phyloP scores from a whole-genome alignment of 2,329 filamentous ascomycete species.

The Laburnicola sp. region DNA sequence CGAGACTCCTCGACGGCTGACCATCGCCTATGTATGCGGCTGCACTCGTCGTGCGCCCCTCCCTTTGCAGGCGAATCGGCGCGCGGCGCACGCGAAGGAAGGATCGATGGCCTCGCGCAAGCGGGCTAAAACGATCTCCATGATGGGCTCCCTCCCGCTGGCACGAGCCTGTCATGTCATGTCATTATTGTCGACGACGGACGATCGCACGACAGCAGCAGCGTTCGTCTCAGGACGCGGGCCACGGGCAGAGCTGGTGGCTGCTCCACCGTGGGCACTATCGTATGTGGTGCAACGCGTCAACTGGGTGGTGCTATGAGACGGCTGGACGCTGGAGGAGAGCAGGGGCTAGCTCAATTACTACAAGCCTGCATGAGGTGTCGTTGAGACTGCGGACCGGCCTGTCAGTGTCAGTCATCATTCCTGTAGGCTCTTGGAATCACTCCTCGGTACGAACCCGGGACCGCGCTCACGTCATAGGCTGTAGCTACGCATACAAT shows the following conservation, averaged over 20 bases:
- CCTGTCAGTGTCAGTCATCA: neutral
- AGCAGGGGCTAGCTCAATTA: neutral
- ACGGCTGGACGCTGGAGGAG: neutral
- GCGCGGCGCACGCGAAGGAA: neutral
- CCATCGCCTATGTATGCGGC: too few relatives aligned
- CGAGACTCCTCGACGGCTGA: too few relatives aligned
- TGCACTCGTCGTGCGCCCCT: too few relatives aligned
- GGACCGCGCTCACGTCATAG: neutral
- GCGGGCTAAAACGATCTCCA: constrained; percentile 14
- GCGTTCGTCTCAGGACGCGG: neutral
- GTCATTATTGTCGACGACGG: neutral
- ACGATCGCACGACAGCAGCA: constrained; percentile 1
- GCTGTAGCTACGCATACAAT: neutral
- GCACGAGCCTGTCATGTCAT: neutral
- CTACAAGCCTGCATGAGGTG: neutral
- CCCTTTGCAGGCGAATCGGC: neutral
- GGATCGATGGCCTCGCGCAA: neutral
- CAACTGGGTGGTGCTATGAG: constrained; percentile 7
- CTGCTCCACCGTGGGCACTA: constrained; percentile 6
- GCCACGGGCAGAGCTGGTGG: neutral
- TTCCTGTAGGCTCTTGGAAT: too few relatives aligned
- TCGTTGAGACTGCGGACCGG: too few relatives aligned
- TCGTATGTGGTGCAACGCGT: constrained; percentile 42
- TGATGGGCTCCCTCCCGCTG: neutral
- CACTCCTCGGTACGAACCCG: too few relatives aligned